Conservation (phyloP, 805 yeast genomes). For the Metschnikowia gruessii region DNA sequence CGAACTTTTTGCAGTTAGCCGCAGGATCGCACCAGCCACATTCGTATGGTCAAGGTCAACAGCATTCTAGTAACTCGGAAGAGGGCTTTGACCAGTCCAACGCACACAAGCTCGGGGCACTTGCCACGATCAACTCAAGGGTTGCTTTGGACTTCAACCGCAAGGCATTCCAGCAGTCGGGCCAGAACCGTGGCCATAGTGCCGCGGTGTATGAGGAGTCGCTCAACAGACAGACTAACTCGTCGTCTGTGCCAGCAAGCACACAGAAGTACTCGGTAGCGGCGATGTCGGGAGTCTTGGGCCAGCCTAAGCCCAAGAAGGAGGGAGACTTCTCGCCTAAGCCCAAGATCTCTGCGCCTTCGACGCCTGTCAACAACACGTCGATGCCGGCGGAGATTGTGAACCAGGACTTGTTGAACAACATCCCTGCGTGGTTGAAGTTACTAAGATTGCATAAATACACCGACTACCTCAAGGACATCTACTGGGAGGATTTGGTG, state of each 20-base stretch:
- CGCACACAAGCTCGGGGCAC: constrained; percentile 62
- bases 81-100: constrained; percentile 30
- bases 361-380: constrained; percentile 11
- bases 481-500: constrained; percentile 78
- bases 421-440: constrained; percentile 92
- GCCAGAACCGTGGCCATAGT: constrained; percentile 6
- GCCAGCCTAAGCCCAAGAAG: neutral
- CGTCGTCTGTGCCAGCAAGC: constrained; percentile 36
- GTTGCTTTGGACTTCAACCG: constrained; percentile 45
- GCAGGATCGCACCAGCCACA: constrained; percentile 23
- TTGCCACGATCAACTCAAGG: constrained; percentile 60
- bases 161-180: constrained; percentile 19
- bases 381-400: constrained; percentile 45
- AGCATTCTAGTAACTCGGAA: neutral
- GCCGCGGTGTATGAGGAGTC: constrained; percentile 31
- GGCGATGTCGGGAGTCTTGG: neutral
- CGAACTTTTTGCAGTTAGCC: constrained; percentile 40
- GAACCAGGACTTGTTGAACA: constrained; percentile 51
- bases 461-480: constrained; percentile 73
- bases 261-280: constrained; percentile 17
- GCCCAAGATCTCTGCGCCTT: constrained; percentile 11
- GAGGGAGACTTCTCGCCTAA: constrained; percentile 9
- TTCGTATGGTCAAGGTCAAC: constrained; percentile 7
- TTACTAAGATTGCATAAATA: constrained; percentile 88
- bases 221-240: constrained; percentile 35